phyloP scores from a whole-genome alignment of 2,329 filamentous ascomycete species.

The Aspergillus carbonarius region DNA sequence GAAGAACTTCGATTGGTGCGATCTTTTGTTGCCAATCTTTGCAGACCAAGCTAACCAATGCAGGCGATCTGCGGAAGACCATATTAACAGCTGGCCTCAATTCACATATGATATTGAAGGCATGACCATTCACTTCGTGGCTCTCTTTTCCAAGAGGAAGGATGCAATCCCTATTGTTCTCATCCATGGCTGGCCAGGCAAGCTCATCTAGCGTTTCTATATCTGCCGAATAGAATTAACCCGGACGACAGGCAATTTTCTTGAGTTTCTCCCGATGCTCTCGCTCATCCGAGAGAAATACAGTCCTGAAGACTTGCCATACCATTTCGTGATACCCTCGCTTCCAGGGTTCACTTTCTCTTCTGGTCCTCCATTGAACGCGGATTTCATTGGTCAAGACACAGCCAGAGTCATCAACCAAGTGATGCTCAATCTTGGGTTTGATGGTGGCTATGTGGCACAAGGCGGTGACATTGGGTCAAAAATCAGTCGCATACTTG shows the following conservation, averaged over 20 bases:
- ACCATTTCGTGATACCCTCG: constrained; percentile 34
- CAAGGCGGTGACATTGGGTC: constrained; percentile 37
- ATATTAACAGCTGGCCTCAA: constrained; percentile 54
- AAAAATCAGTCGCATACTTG: constrained; percentile 25
- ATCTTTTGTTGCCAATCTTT: neutral
- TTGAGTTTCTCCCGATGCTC: constrained; percentile 35
- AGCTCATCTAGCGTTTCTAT: neutral
- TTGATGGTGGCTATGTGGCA: constrained; percentile 31
- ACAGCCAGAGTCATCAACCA: constrained; percentile 30
- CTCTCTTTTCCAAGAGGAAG: constrained; percentile 48
- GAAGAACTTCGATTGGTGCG: constrained; percentile 52
- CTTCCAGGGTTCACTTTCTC: constrained; percentile 35
- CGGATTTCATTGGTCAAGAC: constrained; percentile 25
- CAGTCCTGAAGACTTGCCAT: constrained; percentile 28
- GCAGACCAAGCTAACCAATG: constrained; percentile 6
- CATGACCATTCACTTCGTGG: constrained; percentile 49
- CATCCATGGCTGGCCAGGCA: constrained; percentile 42
- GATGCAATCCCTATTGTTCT: constrained; percentile 50
- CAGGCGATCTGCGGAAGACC: constrained; percentile 36
- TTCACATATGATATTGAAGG: constrained; percentile 48
- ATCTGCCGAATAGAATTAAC: neutral
- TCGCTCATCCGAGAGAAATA: constrained; percentile 27
- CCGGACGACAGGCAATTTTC: constrained; percentile 28
- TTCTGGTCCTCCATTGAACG: constrained; percentile 31
- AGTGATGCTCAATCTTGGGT: constrained; percentile 32